Percentiles rank a stretch among this genome's conserved stretches.
phyloP scores from a whole-genome alignment of 768 basidiomycete species.

The Pluteus cervinus region DNA sequence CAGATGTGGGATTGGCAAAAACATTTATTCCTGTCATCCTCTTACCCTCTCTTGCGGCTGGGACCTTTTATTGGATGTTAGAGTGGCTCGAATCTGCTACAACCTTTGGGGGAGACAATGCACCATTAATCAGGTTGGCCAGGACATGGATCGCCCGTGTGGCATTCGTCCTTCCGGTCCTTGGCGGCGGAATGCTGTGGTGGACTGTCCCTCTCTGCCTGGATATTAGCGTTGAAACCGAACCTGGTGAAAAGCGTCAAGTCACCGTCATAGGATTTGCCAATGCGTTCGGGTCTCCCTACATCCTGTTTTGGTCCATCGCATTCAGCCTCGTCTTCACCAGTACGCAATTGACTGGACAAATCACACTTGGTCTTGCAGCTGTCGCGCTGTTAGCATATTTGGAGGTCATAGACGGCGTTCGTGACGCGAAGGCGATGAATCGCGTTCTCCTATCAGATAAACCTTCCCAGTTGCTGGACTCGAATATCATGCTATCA shows the following conservation, averaged over 20 bases:
- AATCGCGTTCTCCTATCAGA: conserved; percentile 44
- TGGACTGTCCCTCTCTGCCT: conserved; percentile 70
- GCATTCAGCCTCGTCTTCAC: conserved; percentile 57
- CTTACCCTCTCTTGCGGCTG: conserved; percentile 50
- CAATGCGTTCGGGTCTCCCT: conserved; percentile 86
- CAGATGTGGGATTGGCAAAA: conserved; percentile 67
- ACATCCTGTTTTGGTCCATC: conserved; percentile 75
- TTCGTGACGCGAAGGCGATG: conserved; percentile 61
- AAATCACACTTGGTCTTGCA: conserved; percentile 64
- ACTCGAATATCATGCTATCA: too few species aligned
- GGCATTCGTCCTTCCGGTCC: conserved; percentile 41
- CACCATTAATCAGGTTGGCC: conserved; percentile 36
- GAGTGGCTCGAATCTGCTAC: conserved; percentile 70
- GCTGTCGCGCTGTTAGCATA: conserved; percentile 65
- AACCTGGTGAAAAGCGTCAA: conserved; percentile 28
- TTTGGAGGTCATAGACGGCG: conserved; percentile 77
- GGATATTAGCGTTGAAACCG: conserved; percentile 37
- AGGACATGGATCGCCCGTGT: conserved; percentile 61
- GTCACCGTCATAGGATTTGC: conserved; percentile 70
- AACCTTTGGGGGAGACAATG: conserved; percentile 33
- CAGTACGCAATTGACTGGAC: conserved; percentile 75
- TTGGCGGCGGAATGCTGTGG: conserved; percentile 64
- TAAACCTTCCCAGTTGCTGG: conserved; percentile 37
- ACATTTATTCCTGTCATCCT: conserved; percentile 57
- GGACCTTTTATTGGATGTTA: conserved; percentile 67